Conservation (phyloP, 139 green algal species). For the Closterium sp. region DNA sequence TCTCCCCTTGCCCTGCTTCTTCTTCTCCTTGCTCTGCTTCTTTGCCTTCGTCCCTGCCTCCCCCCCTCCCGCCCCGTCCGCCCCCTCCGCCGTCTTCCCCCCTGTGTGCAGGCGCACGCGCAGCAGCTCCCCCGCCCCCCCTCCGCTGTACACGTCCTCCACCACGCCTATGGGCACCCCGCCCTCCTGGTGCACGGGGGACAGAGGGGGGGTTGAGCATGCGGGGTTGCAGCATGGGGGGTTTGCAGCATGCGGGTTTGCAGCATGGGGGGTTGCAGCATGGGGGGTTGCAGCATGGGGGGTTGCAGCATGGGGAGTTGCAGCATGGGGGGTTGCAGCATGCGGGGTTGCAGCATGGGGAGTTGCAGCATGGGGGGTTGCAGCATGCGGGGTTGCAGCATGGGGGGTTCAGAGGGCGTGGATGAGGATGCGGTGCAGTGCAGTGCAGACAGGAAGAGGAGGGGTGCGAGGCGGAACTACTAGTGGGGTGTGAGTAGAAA, state of each 20-base stretch:
- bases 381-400: background rate
- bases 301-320: too few species aligned
- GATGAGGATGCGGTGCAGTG: background rate
- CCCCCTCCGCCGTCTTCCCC: too few species aligned
- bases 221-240: background rate
- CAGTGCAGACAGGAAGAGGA: background rate
- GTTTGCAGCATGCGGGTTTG: background rate
- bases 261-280: background rate
- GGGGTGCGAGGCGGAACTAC: too few species aligned
- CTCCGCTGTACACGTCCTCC: constrained; percentile 28
- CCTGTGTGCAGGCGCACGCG: background rate
- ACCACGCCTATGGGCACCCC: constrained; percentile 4
- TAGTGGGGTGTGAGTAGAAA: too few species aligned
- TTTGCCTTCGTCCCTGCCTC: background rate
- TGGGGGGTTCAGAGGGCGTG: background rate
- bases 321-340: background rate
- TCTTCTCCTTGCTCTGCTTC: background rate
- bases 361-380: background rate
- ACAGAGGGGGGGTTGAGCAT: background rate
- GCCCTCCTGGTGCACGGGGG: background rate
- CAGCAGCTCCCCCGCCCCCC: constrained; percentile 29
- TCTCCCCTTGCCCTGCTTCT: background rate
- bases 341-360: background rate
- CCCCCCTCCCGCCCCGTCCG: background rate
- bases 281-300: background rate